Evolutionary conservation across 495 filamentous ascomycete genomes (phyloP).

Genomic region (Letharia lupina): DNA sequence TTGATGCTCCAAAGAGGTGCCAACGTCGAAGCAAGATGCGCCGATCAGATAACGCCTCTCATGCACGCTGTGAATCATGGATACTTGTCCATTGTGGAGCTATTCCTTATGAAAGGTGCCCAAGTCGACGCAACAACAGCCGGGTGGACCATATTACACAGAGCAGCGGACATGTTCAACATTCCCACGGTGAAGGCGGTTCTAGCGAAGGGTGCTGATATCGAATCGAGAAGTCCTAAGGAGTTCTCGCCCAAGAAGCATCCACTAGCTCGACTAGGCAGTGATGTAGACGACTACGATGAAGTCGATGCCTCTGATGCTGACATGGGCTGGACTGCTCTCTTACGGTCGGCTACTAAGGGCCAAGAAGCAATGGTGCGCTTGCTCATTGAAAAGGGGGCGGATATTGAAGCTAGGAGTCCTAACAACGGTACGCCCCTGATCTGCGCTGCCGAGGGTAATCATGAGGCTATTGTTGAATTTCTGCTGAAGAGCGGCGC

Average conservation of each 20-base stretch:
- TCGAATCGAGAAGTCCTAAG: constrained; percentile 20
- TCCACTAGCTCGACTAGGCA: constrained; percentile 2
- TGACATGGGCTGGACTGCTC: constrained; percentile 20
- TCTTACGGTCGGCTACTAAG: constrained; percentile 21
- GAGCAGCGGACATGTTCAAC: constrained; percentile 21
- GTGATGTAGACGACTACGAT: constrained; percentile 12
- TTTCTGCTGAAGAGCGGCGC: constrained; percentile 20
- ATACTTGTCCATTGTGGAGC: constrained; percentile 15
- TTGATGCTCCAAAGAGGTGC: constrained; percentile 21
- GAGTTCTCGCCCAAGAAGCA: constrained; percentile 13
- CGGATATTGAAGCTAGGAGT: constrained; percentile 23
- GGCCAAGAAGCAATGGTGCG: constrained; percentile 19
- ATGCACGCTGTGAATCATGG: constrained; percentile 25
- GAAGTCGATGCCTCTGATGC: constrained; percentile 3
- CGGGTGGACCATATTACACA: constrained; percentile 23
- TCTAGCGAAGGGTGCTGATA: constrained; percentile 19
- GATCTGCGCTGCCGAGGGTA: constrained; percentile 16
- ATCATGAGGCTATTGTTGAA: constrained; percentile 17
- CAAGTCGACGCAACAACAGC: constrained; percentile 18
- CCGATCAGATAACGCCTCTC: constrained; percentile 17
- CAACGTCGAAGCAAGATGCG: constrained; percentile 20
- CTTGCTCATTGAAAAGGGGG: constrained; percentile 18
- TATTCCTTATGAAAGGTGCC: constrained; percentile 24
- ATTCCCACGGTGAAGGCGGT: constrained; percentile 17
- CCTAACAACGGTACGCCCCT: constrained; percentile 20